phyloP scores from a whole-genome alignment of 306 rosid species.

The Trifolium dubium region DNA sequence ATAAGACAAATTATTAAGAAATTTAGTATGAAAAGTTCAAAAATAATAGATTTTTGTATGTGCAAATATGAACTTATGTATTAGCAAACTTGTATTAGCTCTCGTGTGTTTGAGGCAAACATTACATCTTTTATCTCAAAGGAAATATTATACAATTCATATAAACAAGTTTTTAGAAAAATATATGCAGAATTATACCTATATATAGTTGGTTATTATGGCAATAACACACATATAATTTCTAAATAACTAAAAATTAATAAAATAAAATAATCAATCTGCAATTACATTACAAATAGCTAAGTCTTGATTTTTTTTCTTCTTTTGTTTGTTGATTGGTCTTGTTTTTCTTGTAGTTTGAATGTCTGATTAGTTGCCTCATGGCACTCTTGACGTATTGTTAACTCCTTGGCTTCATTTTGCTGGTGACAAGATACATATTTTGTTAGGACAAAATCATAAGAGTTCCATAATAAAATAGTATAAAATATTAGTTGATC shows the following conservation, averaged over 20 bases:
- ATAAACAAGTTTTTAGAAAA: too few relatives aligned
- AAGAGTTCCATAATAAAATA: neutral
- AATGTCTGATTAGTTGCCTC: slow-evolving; percentile 6
- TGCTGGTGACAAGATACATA: neutral
- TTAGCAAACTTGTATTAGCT: too few relatives aligned
- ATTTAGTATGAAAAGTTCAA: too few relatives aligned
- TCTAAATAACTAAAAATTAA: neutral
- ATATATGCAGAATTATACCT: neutral
- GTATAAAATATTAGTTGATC: too few relatives aligned
- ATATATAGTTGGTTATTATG: neutral
- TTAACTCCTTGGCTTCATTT: slow-evolving; percentile 9
- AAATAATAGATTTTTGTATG: too few relatives aligned
- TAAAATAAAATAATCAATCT: neutral
- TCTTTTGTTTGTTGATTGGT: neutral
- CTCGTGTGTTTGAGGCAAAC: too few relatives aligned
- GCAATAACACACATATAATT: neutral
- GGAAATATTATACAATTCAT: neutral
- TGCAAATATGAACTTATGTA: too few relatives aligned
- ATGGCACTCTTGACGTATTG: neutral
- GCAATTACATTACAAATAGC: slow-evolving; percentile 31
- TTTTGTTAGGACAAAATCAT: slow-evolving; percentile 22
- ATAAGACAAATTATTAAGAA: too few relatives aligned
- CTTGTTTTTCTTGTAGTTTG: slow-evolving; percentile 6
- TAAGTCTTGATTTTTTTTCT: neutral
- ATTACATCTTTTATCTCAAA: too few relatives aligned